Evolutionary conservation across 306 rosid species (phyloP).

Genomic region (Sophora flavescens): DNA sequence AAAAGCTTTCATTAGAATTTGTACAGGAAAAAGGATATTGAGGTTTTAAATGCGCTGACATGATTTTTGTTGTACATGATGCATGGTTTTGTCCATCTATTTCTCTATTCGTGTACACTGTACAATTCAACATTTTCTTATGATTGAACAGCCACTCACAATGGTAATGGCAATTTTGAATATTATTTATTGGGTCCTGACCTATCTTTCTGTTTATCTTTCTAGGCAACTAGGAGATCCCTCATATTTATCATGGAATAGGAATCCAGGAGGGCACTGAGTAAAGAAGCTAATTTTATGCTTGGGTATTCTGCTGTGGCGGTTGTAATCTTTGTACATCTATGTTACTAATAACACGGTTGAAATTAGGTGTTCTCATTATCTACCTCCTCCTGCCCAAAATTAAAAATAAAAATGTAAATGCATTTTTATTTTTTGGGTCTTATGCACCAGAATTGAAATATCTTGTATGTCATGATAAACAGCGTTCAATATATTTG

Average conservation of each 20-base stretch:
- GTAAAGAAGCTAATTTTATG: slow-evolving; percentile 25
- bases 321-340: slow-evolving; percentile 52
- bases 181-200: not conserved
- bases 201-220: slow-evolving; percentile 24
- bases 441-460: slow-evolving; percentile 16
- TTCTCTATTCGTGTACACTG: not conserved
- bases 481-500: not conserved
- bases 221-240: slow-evolving; percentile 96
- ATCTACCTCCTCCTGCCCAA: not conserved
- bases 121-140: slow-evolving; percentile 1
- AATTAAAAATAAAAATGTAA: not conserved
- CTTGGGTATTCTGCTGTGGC: slow-evolving; percentile 23
- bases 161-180: not conserved
- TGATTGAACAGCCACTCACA: not conserved
- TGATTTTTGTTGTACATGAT: not conserved
- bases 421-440: not conserved
- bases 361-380: slow-evolving; percentile 26
- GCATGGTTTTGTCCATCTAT: not conserved
- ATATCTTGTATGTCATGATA: slow-evolving; percentile 46
- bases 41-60: not conserved
- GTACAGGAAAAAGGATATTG: not conserved
- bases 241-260: slow-evolving; percentile 85
- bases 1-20: not conserved
- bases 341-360: slow-evolving; percentile 20
- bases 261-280: slow-evolving; percentile 79